Percentiles rank a stretch among this genome's conserved stretches.
phyloP scores from a whole-genome alignment of 2,329 filamentous ascomycete genomes.

The Xylariaceae sp. region DNA sequence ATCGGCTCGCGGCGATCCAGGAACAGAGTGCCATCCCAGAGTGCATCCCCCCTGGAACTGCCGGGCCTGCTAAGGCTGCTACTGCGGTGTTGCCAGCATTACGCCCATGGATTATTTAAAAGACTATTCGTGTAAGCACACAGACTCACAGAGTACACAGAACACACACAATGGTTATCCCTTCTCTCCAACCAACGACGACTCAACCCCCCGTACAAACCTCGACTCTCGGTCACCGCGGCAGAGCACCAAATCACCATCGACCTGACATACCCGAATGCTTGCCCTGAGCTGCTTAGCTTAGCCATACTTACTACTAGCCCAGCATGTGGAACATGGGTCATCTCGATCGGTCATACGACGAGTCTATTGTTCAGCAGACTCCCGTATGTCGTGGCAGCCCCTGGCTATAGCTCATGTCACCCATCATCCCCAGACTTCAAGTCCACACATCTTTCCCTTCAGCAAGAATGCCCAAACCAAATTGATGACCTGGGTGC shows the following conservation, averaged over 20 bases:
- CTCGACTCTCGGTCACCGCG: background rate
- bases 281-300: too few species aligned
- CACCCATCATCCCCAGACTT: background rate
- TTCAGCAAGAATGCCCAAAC: background rate
- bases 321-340: conserved; percentile 23
- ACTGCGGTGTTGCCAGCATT: too few species aligned
- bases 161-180: conserved; percentile 10
- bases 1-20: conserved; percentile 12
- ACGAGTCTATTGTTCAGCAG: conserved; percentile 19
- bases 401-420: conserved; percentile 1
- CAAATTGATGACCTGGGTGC: background rate
- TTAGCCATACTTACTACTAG: too few species aligned
- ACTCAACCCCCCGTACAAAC: conserved; percentile 7
- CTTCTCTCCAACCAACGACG: conserved; percentile 8
- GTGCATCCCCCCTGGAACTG: too few species aligned
- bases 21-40: conserved; percentile 8
- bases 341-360: conserved; percentile 22
- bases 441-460: background rate
- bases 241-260: conserved; percentile 2
- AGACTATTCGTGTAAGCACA: conserved; percentile 10
- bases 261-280: too few species aligned
- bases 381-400: conserved; percentile 22
- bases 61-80: too few species aligned
- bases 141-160: conserved; percentile 6
- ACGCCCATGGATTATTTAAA: conserved; percentile 20